Percentiles rank a stretch among this genome's conserved stretches.
phyloP scores from a whole-genome alignment of 495 filamentous ascomycete genomes.

The Apodospora peruviana region DNA sequence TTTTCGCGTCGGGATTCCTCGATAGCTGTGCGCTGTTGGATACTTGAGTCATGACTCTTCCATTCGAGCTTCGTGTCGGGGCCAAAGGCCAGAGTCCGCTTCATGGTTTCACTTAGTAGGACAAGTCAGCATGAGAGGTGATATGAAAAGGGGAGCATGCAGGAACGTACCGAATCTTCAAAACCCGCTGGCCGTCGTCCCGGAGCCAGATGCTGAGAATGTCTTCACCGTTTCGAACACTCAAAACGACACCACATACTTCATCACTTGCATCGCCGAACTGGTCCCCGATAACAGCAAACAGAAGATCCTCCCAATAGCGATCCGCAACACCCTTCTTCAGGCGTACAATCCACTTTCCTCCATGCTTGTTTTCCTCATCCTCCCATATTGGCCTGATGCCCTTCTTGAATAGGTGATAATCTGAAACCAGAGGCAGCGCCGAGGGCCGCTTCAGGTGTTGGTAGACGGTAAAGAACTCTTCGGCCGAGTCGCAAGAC shows the following conservation, averaged over 20 bases:
- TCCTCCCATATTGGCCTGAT: conserved; percentile 98
- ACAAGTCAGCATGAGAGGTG: conserved; percentile 3
- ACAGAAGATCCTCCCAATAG: conserved; percentile 93
- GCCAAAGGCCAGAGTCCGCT: conserved; percentile 78
- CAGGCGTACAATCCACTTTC: conserved; percentile 93
- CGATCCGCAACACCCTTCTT: conserved; percentile 96
- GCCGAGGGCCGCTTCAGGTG: conserved; percentile 86
- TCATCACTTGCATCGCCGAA: conserved; percentile 92
- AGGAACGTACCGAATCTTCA: conserved; percentile 87
- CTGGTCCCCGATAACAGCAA: conserved; percentile 90
- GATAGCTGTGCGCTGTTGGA: conserved; percentile 73
- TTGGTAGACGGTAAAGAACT: conserved; percentile 87
- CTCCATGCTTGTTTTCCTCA: conserved; percentile 89
- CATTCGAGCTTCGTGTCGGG: conserved; percentile 85
- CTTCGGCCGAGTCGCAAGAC: conserved; percentile 73
- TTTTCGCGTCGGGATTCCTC: conserved; percentile 81
- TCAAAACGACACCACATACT: conserved; percentile 89
- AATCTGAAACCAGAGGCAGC: conserved; percentile 90
- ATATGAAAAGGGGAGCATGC: neutral
- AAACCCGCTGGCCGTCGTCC: conserved; percentile 83
- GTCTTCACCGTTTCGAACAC: conserved; percentile 91
- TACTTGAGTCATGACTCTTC: conserved; percentile 84
- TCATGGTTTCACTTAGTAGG: conserved; percentile 77
- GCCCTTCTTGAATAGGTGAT: conserved; percentile 96
- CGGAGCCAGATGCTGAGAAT: conserved; percentile 97